Conservation (phyloP, 495 filamentous ascomycete genomes). For the Aspergillus asperescens region DNA sequence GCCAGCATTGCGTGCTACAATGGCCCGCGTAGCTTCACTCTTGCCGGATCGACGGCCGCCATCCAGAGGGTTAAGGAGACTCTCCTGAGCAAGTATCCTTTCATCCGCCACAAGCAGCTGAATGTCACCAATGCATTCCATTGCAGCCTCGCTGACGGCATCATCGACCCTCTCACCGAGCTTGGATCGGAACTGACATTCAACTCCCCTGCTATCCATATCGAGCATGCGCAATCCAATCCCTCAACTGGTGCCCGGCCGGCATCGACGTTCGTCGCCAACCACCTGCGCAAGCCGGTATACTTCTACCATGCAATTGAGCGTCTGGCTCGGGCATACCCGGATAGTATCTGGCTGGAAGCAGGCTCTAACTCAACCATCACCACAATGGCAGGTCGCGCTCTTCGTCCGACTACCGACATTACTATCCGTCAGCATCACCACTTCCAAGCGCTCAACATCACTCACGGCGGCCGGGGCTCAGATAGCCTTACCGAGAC, state of each 20-base stretch:
- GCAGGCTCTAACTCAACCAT: conserved; percentile 45
- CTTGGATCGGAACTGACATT: conserved; percentile 26
- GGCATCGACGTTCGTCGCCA: conserved; percentile 31
- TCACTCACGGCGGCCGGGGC: conserved; percentile 24
- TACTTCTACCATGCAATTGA: conserved; percentile 46
- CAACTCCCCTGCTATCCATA: conserved; percentile 26
- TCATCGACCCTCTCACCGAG: conserved; percentile 26
- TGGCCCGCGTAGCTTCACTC: conserved; percentile 36
- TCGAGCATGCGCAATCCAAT: conserved; percentile 22
- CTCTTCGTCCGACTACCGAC: conserved; percentile 12
- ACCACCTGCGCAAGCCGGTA: conserved; percentile 47
- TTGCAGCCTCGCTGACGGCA: conserved; percentile 36
- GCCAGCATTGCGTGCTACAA: conserved; percentile 11
- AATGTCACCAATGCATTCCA: conserved; percentile 50
- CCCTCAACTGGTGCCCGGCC: conserved; percentile 34
- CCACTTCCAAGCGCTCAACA: conserved; percentile 38
- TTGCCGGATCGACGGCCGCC: conserved; percentile 36
- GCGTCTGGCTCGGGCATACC: conserved; percentile 29
- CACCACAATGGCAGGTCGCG: conserved; percentile 38
- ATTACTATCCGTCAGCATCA: not conserved
- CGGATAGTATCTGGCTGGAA: conserved; percentile 41
- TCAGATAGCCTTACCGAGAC: conserved; percentile 32
- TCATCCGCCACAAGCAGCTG: conserved; percentile 33
- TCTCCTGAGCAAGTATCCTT: conserved; percentile 8
- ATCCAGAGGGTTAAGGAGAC: conserved; percentile 22